phyloP scores from a whole-genome alignment of 1,139 yeast genomes.

The Saccharomycopsis hybrid region DNA sequence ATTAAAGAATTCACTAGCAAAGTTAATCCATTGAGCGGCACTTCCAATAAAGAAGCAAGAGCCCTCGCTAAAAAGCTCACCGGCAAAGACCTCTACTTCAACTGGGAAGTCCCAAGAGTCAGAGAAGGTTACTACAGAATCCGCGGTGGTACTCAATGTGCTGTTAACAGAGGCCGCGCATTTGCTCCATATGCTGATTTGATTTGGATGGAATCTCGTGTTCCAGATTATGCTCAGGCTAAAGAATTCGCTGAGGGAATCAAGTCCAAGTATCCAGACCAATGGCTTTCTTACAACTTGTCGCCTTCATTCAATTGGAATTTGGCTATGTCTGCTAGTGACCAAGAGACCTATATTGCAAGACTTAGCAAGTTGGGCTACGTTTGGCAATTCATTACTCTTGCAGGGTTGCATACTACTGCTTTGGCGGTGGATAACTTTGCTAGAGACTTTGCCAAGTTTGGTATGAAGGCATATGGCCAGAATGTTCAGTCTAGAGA shows the following conservation, averaged over 20 bases:
- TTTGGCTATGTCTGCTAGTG: conserved; percentile 80
- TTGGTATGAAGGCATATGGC: conserved; percentile 96
- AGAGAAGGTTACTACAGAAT: conserved; percentile 97
- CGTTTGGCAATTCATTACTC: conserved; percentile 96
- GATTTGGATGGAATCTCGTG: conserved; percentile 98
- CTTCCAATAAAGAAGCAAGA: conserved; percentile 78
- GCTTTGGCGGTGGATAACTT: conserved; percentile 89
- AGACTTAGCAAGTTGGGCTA: conserved; percentile 87
- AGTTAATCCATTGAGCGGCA: conserved; percentile 69
- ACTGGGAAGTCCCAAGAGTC: conserved; percentile 96
- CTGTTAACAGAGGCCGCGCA: conserved; percentile 95
- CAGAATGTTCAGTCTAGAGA: conserved; percentile 81
- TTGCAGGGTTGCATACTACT: conserved; percentile 95
- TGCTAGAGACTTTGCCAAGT: conserved; percentile 67
- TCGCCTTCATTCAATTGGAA: conserved; percentile 99
- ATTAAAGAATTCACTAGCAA: conserved; percentile 60
- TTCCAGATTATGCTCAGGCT: conserved; percentile 92
- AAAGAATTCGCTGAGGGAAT: conserved; percentile 93
- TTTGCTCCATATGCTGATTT: conserved; percentile 93
- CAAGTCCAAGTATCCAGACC: conserved; percentile 71
- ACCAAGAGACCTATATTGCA: conserved; percentile 85
- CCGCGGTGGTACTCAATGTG: conserved; percentile 96
- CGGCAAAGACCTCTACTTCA: conserved; percentile 68
- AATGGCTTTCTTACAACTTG: conserved; percentile 94
- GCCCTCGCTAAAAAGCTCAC: conserved; percentile 66